A percentile compares a stretch with the other conserved stretches of the same genome.
These are phyloP conservation scores for Volvox reticuliferus DNA, from an alignment of 139 green algal genomes.

Conservation along the genomic window DNA sequence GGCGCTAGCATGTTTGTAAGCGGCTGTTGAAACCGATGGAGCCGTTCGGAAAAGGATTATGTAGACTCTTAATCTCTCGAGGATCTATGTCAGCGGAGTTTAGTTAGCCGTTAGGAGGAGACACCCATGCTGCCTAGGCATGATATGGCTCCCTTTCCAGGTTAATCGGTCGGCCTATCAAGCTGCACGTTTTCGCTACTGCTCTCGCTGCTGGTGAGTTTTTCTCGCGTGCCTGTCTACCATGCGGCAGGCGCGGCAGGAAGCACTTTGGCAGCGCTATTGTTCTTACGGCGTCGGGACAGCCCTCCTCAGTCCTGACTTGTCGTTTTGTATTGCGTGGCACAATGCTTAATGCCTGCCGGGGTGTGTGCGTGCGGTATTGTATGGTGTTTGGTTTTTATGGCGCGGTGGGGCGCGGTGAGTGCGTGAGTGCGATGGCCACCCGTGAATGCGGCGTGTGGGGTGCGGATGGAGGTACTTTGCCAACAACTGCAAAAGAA, in stretches of 20 bases:
- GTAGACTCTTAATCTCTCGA: neutral
- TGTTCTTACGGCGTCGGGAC: too few relatives aligned
- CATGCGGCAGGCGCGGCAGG: neutral
- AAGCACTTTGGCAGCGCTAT: neutral
- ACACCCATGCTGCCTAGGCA: conserved; percentile 8
- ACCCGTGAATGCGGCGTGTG: too few relatives aligned
- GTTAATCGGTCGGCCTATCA: neutral
- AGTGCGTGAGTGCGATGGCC: too few relatives aligned
- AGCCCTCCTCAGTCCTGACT: too few relatives aligned
- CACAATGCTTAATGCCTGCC: too few relatives aligned
- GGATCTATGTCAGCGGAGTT: neutral
- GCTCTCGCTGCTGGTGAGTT: neutral
- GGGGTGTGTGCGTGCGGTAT: too few relatives aligned
- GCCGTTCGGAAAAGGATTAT: neutral
- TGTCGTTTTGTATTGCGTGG: too few relatives aligned
- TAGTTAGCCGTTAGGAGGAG: conserved; percentile 1
- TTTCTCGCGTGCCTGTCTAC: neutral
- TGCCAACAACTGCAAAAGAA: too few relatives aligned
- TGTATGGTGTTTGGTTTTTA: too few relatives aligned
- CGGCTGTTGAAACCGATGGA: neutral
- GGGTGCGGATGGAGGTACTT: too few relatives aligned
- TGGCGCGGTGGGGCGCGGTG: too few relatives aligned
- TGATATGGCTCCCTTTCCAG: neutral
- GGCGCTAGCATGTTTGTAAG: neutral
- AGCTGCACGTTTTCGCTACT: neutral